Base-by-base conservation (phyloP, 2,329 filamentous ascomycete genomes). In the Colletotrichum abscissum region DNA sequence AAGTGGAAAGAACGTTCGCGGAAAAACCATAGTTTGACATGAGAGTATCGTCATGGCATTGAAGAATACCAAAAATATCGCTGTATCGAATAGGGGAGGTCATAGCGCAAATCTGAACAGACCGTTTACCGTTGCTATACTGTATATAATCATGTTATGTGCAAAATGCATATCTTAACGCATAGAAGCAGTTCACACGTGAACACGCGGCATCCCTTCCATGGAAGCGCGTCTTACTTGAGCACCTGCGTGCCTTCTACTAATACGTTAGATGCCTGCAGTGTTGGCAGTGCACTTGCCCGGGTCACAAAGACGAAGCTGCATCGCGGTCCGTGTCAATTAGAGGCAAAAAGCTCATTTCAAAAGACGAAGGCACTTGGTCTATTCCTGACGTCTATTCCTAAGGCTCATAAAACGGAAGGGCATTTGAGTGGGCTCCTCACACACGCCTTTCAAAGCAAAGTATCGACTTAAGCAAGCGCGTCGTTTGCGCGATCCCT, bases 121-220 rank as follows among this genome's bases (percentile, higher is more conserved):
- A 8, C 4, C 4, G 14, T 16, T 24, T 49, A 0, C 19, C 42
- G 7, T 9, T 22, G 3, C 19, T 22, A 11, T 49, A 11, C 0
- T 49, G 19, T 2, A 22, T 49, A 49, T 49, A n/a, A 3, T 1
- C 30, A 38, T 6, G 14, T n/a, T 7, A 3, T 2, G 26, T 19
- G 26, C 60, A 33, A 3, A 3, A 22, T 11, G 5, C 30, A 42
- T 56, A 67, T 55, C 5, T 5, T n/a, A 12, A 19, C 38, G 16
- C 30, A 57, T 57, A 7, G 11, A 26, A 22, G 7, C 1, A 12
- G 6, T 6, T 12, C n/a, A 14, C 66, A 68, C 66, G 66, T 68
- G 66, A 68, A 38, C 16, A 69, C 66, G 69, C 66, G 58, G n/a
- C n/a, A 55, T 22, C 9, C 11, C n/a, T 9, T 28, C 19, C 42